These are phyloP conservation scores for Cystofilobasidium bisporidii DNA, from an alignment of 768 basidiomycete genomes.

Conservation along the genomic window DNA sequence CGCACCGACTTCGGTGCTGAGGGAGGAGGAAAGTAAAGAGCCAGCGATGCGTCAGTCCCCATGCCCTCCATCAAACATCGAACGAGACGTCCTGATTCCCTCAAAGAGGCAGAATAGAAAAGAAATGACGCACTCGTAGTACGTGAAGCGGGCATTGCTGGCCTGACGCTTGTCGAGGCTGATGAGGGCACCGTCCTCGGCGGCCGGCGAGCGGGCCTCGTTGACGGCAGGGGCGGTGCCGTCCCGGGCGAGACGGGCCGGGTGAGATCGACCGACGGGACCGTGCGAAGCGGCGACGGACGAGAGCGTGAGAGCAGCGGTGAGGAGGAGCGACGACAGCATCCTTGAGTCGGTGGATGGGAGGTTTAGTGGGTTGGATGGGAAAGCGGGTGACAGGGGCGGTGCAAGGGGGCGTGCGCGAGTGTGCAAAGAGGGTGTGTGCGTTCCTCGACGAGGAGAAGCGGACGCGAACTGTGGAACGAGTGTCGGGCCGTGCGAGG, in stretches of 20 bases:
- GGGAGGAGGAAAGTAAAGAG: background rate
- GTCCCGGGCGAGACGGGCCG: background rate
- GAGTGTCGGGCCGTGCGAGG: too few relatives aligned
- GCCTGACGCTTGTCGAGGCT: slow-evolving; percentile 23
- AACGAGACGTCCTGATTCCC: too few relatives aligned
- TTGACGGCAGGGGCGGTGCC: background rate
- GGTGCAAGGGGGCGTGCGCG: background rate
- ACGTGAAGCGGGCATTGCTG: slow-evolving; percentile 22
- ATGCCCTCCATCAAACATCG: too few relatives aligned
- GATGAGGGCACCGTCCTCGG: background rate
- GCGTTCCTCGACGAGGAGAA: background rate
- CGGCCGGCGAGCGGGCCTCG: background rate
- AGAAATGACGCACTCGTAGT: slow-evolving; percentile 12
- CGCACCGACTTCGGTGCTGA: background rate
- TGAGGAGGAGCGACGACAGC: slow-evolving; percentile 6
- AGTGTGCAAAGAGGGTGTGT: background rate
- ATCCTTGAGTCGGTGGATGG: background rate
- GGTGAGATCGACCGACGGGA: background rate
- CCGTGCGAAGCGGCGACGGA: slow-evolving; percentile 1
- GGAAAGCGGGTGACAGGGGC: background rate
- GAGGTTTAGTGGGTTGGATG: background rate
- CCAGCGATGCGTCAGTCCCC: background rate
- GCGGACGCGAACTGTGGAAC: background rate
- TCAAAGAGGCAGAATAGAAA: background rate
- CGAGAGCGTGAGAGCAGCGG: background rate